Percentiles rank a stretch among this genome's conserved stretches.
Evolutionary conservation across 495 filamentous ascomycete species (phyloP).

Genomic region (Hyaloscypha bicolor): DNA sequence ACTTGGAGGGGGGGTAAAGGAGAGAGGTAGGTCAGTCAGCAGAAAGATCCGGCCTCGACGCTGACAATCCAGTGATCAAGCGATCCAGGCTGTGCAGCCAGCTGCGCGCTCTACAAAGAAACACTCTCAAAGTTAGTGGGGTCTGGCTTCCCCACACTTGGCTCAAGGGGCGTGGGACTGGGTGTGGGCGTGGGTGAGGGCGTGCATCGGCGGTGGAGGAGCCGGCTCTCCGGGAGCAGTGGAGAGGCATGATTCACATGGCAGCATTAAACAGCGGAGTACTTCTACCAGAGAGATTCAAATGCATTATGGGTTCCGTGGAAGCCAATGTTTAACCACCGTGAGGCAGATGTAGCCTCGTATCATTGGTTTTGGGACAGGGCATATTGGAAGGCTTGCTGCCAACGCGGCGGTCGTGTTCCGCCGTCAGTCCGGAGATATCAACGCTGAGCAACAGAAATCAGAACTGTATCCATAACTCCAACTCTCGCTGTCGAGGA

Average conservation of each 20-base stretch:
- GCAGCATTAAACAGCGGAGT: background rate
- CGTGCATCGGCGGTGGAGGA: background rate
- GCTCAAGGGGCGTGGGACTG: no score
- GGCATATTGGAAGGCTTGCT: background rate
- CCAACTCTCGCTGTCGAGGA: slow-evolving; percentile 2
- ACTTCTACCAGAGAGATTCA: background rate
- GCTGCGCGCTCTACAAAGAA: no score
- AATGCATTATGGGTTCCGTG: background rate
- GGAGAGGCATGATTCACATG: background rate
- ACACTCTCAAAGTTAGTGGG: background rate
- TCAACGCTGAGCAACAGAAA: background rate
- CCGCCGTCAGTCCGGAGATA: background rate
- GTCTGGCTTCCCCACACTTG: background rate
- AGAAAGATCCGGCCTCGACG: background rate
- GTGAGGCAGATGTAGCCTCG: background rate
- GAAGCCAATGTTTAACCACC: background rate
- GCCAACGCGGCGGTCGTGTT: slow-evolving; percentile 6
- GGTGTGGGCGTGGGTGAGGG: background rate
- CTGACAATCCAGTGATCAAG: background rate
- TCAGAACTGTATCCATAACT: slow-evolving; percentile 9
- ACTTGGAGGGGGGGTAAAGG: background rate
- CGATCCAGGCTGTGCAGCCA: background rate
- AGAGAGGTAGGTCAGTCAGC: background rate
- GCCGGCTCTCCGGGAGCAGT: background rate
- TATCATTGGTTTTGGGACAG: background rate